Evolutionary conservation across 1,139 yeast genomes (phyloP).

Genomic region (Yamadazyma trypodendri): DNA sequence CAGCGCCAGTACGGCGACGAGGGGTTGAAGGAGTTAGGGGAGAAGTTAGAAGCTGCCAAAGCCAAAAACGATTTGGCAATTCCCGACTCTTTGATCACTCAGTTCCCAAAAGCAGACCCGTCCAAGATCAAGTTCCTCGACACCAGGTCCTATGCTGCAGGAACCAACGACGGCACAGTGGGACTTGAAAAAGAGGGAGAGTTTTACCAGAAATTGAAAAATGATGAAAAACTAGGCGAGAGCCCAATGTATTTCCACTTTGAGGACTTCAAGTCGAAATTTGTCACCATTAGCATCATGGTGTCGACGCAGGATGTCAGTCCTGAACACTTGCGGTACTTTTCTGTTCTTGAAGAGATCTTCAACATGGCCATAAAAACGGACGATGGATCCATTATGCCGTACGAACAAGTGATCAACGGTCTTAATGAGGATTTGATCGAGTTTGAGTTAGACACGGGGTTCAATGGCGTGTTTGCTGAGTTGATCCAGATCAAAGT

Average conservation of each 20-base stretch:
- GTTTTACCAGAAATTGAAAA: slow-evolving; percentile 28
- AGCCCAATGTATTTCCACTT: slow-evolving; percentile 74
- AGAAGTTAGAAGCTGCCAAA: slow-evolving; percentile 60
- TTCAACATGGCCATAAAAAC: slow-evolving; percentile 70
- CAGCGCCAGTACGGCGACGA: slow-evolving; percentile 53
- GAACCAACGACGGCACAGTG: slow-evolving; percentile 25
- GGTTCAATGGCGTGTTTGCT: slow-evolving; percentile 59
- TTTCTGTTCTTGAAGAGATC: slow-evolving; percentile 61
- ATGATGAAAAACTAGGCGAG: slow-evolving; percentile 47
- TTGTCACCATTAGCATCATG: slow-evolving; percentile 67
- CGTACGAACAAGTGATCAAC: slow-evolving; percentile 74
- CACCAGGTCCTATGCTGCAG: slow-evolving; percentile 61
- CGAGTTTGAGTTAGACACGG: slow-evolving; percentile 53
- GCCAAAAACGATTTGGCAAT: slow-evolving; percentile 68
- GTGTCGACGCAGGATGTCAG: slow-evolving; percentile 65
- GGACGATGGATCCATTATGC: slow-evolving; percentile 50
- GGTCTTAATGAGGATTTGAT: slow-evolving; percentile 73
- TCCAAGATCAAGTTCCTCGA: slow-evolving; percentile 68
- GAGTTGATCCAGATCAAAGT: slow-evolving; percentile 65
- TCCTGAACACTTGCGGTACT: slow-evolving; percentile 58
- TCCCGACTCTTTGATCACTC: slow-evolving; percentile 61
- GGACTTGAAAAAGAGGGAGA: slow-evolving; percentile 19
- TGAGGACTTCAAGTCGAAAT: slow-evolving; percentile 78
- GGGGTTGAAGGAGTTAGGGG: slow-evolving; percentile 56
- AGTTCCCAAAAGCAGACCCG: slow-evolving; percentile 74